Conservation (phyloP, 2,329 filamentous ascomycete genomes). For the Orbilia brochopaga region DNA sequence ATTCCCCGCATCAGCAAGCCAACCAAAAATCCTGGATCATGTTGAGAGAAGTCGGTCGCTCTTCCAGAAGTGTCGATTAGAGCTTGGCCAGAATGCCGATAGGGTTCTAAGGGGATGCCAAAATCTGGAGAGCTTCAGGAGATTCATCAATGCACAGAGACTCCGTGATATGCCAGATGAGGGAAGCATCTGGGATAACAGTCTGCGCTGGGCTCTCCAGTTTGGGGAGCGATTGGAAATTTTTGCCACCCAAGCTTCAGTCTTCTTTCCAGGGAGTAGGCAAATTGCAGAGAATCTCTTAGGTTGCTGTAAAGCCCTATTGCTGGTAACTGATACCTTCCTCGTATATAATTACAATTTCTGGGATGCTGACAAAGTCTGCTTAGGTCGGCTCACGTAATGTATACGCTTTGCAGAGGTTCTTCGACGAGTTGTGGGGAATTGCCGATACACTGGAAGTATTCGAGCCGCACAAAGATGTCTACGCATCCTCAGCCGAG, state of each 20-base stretch:
- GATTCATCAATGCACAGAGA: constrained; percentile 36
- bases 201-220: constrained; percentile 23
- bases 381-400: constrained; percentile 29
- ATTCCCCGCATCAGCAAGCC: background rate
- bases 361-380: background rate
- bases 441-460: constrained; percentile 22
- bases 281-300: constrained; percentile 25
- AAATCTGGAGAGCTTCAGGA: constrained; percentile 29
- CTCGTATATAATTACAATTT: background rate
- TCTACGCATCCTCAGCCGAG: constrained; percentile 22
- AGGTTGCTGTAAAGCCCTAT: constrained; percentile 32
- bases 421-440: constrained; percentile 37
- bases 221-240: constrained; percentile 32
- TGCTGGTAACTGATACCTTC: constrained; percentile 17
- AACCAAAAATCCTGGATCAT: constrained; percentile 15
- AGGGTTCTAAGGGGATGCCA: constrained; percentile 28
- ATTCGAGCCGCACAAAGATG: constrained; percentile 26
- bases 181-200: constrained; percentile 35
- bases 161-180: constrained; percentile 42
- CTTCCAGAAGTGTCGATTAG: constrained; percentile 15
- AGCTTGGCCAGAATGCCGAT: constrained; percentile 31
- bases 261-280: constrained; percentile 30
- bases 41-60: constrained; percentile 21
- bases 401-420: constrained; percentile 27
- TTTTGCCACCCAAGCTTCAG: constrained; percentile 28